Evolutionary conservation across 805 yeast genomes (phyloP).

Genomic region (Yamadazyma paraphyllophila): DNA sequence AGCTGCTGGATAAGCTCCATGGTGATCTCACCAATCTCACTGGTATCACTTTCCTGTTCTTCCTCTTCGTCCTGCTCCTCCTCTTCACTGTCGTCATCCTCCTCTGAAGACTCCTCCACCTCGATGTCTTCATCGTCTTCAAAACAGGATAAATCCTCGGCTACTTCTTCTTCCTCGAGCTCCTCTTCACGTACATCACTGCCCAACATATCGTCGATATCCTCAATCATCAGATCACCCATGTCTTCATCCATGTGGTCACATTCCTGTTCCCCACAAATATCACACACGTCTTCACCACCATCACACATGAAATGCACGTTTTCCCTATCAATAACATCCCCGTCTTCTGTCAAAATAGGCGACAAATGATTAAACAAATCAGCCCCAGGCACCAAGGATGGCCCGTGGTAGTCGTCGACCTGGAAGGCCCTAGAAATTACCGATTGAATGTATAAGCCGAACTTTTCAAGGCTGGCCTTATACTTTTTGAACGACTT

Average conservation of each 20-base stretch:
- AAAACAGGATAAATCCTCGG: constrained; percentile 1
- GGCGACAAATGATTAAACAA: constrained; percentile 71
- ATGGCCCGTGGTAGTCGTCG: constrained; percentile 70
- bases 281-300: constrained; percentile 24
- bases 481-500: constrained; percentile 17
- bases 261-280: constrained; percentile 35
- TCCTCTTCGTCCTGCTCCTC: constrained; percentile 14
- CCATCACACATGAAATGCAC: constrained; percentile 59
- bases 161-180: constrained; percentile 9
- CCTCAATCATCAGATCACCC: constrained; percentile 15
- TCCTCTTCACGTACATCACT: constrained; percentile 4
- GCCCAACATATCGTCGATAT: neutral
- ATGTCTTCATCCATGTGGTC: constrained; percentile 20
- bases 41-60: neutral
- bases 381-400: constrained; percentile 89
- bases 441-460: constrained; percentile 56
- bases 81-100: constrained; percentile 16
- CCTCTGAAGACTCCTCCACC: constrained; percentile 9
- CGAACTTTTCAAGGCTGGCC: constrained; percentile 44
- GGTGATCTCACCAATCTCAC: constrained; percentile 17
- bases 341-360: constrained; percentile 14
- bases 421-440: constrained; percentile 80
- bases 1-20: constrained; percentile 26
- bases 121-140: constrained; percentile 16
- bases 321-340: constrained; percentile 32